A percentile compares a stretch with the other conserved stretches of the same genome.
Conservation (phyloP, 176 grass and related monocot genomes). For the Panicum miliaceum region DNA sequence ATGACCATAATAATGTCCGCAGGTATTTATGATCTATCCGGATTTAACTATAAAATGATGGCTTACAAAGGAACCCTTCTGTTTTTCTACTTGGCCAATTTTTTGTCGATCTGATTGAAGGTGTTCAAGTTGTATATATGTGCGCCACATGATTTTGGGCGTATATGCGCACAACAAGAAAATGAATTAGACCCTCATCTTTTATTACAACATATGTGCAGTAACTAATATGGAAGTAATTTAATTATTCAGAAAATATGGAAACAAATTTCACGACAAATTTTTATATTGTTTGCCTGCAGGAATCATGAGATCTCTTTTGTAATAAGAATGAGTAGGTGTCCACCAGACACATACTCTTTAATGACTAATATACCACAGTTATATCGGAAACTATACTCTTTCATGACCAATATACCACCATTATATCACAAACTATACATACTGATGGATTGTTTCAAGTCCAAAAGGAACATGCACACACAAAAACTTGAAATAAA, state of each 20-base stretch:
- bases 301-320: neutral
- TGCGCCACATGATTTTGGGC: neutral
- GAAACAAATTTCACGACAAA: neutral
- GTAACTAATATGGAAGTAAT: neutral
- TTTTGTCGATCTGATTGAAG: neutral
- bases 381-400: neutral
- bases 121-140: neutral
- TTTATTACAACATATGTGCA: neutral
- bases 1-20: neutral
- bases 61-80: neutral
- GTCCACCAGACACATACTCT: neutral
- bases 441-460: neutral
- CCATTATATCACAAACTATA: neutral
- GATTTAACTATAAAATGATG: neutral
- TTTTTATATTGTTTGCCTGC: neutral
- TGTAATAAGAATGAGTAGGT: neutral
- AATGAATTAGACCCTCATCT: neutral
- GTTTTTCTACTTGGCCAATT: neutral
- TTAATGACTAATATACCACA: neutral
- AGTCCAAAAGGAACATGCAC: neutral
- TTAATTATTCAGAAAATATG: neutral
- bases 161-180: neutral
- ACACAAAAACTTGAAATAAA: neutral
- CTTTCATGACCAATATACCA: neutral
- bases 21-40: slow-evolving; percentile 7